Base-by-base conservation (phyloP, 2,329 filamentous ascomycete genomes). In the Monilinia fructicola region DNA sequence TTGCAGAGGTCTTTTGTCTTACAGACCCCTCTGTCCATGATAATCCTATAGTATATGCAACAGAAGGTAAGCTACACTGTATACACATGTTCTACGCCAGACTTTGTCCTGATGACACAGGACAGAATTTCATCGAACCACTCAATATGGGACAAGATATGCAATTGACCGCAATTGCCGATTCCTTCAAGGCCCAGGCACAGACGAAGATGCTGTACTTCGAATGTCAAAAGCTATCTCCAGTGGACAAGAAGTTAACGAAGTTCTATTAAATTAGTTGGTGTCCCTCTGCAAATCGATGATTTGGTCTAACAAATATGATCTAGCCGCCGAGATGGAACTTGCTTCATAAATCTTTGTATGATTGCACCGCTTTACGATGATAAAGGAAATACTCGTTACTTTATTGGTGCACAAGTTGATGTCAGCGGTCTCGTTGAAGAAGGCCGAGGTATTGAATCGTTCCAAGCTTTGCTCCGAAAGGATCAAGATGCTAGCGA, bases 1-100 rank as follows among this genome's bases (percentile, higher is more conserved):
- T 92, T 67, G 90, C 88, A 0, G 90, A 92, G 74, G 88, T 91
- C 0, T 92, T 92, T 71, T 92, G 89, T 74, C 76, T 93, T 64
- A 90, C 88, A 0, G 90, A 92, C 74, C 89, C 90, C 10, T 89
- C 87, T 1, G 79, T 87, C 67, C 79, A 83, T 4, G 90, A 91
- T 68, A 91, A 92, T 73, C 90, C 89, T 0, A 90, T 92, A 65
- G 85, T 92, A 4, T 91, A 91, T 75, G 88, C 88, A 11, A 91
- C 88, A 11, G 87, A 91, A 81, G 87, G 87, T 89, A 74, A 70
- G 71, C 42, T 31, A 18, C 6, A 50, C n/a, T 50, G 4, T 7
- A 28, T 26, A 42, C 21, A 38, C 4, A 18, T 56, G 38, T 46
- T 38, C 11, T 52, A 11, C 50, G 56, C 40, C 31, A 52, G 23